Evolutionary conservation across 1,139 yeast species (phyloP).

Genomic region (Taphrina confusa): DNA sequence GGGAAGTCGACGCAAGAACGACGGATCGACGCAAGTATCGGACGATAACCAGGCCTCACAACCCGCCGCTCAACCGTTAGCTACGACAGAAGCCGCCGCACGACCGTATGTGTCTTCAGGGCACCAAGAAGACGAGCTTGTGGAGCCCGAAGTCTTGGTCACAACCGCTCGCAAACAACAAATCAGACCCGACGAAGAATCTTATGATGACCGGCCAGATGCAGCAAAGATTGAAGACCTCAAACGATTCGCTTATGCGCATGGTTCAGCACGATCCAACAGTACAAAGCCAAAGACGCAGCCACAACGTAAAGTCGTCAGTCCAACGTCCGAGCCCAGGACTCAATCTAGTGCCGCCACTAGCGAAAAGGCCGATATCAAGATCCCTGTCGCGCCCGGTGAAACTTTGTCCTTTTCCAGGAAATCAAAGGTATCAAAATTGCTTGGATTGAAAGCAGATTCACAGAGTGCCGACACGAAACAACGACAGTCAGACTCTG

Average conservation of each 20-base stretch:
- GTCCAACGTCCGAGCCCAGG: too few species aligned
- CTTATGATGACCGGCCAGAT: constrained; percentile 8
- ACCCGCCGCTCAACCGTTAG: not conserved
- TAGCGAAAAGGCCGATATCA: not conserved
- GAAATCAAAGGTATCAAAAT: not conserved
- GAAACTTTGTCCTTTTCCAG: constrained; percentile 8
- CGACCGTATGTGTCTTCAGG: not conserved
- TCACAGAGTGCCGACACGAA: not conserved
- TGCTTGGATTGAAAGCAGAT: constrained; percentile 4
- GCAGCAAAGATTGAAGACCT: constrained; percentile 10
- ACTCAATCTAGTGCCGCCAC: not conserved
- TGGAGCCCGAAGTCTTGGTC: constrained; percentile 3
- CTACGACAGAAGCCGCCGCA: not conserved
- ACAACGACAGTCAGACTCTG: not conserved
- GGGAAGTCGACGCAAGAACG: too few species aligned
- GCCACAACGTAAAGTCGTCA: not conserved
- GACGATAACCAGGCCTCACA: not conserved
- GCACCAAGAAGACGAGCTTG: not conserved
- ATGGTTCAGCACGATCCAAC: constrained; percentile 6
- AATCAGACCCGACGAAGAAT: not conserved
- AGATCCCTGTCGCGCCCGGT: not conserved
- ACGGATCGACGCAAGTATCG: too few species aligned
- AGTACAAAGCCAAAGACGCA: not conserved
- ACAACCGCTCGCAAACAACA: constrained; percentile 1
- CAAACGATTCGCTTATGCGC: constrained; percentile 9